Base-by-base conservation (phyloP, 305 asterid species). In the Nicotiana rustica region DNA sequence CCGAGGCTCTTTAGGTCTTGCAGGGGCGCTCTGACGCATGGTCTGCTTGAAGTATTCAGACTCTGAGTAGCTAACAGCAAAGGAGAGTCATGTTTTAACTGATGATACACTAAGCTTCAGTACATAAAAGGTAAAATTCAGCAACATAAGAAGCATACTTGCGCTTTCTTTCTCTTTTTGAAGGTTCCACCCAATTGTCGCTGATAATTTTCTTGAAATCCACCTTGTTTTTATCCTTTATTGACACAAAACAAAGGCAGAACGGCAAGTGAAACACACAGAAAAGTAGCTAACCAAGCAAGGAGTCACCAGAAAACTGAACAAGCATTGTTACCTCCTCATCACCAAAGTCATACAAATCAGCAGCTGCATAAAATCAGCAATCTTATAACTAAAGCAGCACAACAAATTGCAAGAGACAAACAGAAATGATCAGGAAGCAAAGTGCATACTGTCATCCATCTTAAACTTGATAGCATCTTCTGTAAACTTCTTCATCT, bases 41-140 rank as follows among this genome's bases (percentile, higher is more conserved):
- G 99, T 97, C 90, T 97, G 99, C 95, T 97, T 97, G 89, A 93
- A 95, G 92, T 95, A 95, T 88, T 97, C 99, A 0, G 98, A 92
- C 80, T 97, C 99, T 0, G 99, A 97, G 91, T 97, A 97, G 86
- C 99, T 97, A 77, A 68, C 9, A 47, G 64, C 66, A 83, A 57
- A 79, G 3, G 56, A 77, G 18, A 76, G 33, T 33, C 67, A n/a
- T 17, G 60, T 18, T 57, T 52, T 17, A 52, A 77, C 67, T 56
- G 31, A 77, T 17, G 67, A 56, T 33, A 33, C 56, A 56, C 55
- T n/a, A 77, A 31, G 67, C 35, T 76, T 77, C 52, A 56, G 35
- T 77, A 56, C 67, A 77, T 5, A 56, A 77, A 77, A 56, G 67
- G 67, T 55, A 56, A 76, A 75, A 15, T 33, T 31, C 67, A 81